phyloP scores from a whole-genome alignment of 2,329 filamentous ascomycete species.

The Ophiosphaerella herpotricha region DNA sequence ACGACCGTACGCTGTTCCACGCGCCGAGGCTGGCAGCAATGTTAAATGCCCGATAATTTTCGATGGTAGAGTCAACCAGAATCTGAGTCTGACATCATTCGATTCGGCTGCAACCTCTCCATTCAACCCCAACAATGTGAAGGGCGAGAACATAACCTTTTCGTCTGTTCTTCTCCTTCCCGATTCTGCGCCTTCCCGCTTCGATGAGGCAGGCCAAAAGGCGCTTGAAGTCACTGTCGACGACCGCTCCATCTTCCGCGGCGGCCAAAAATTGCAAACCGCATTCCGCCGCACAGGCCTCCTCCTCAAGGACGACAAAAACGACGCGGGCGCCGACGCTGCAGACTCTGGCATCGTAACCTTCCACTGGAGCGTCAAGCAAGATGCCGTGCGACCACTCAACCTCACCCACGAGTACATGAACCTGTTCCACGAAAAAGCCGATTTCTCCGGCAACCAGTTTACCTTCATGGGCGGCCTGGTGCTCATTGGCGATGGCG shows the following conservation, averaged over 20 bases:
- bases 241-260: slow-evolving; percentile 26
- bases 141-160: slow-evolving; percentile 34
- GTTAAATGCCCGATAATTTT: slow-evolving; percentile 37
- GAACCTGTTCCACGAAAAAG: slow-evolving; percentile 36
- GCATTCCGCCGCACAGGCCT: slow-evolving; percentile 34
- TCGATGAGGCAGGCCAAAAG: slow-evolving; percentile 19
- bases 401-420: slow-evolving; percentile 38
- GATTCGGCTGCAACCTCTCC: slow-evolving; percentile 19
- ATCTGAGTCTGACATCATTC: slow-evolving; percentile 24
- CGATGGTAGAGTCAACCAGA: slow-evolving; percentile 30
- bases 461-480: slow-evolving; percentile 28
- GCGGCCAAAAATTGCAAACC: slow-evolving; percentile 18
- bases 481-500: slow-evolving; percentile 26
- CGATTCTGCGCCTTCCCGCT: slow-evolving; percentile 14
- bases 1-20: neutral
- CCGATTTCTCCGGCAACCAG: slow-evolving; percentile 32
- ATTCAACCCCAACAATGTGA: slow-evolving; percentile 27
- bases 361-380: slow-evolving; percentile 32
- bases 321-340: slow-evolving; percentile 21
- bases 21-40: neutral
- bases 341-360: slow-evolving; percentile 28
- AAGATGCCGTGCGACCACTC: slow-evolving; percentile 17
- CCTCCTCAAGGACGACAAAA: slow-evolving; percentile 23
- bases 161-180: slow-evolving; percentile 27
- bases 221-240: slow-evolving; percentile 33